Base-by-base conservation (phyloP, 2,329 filamentous ascomycete species). In the Colletotrichum spinosum region DNA sequence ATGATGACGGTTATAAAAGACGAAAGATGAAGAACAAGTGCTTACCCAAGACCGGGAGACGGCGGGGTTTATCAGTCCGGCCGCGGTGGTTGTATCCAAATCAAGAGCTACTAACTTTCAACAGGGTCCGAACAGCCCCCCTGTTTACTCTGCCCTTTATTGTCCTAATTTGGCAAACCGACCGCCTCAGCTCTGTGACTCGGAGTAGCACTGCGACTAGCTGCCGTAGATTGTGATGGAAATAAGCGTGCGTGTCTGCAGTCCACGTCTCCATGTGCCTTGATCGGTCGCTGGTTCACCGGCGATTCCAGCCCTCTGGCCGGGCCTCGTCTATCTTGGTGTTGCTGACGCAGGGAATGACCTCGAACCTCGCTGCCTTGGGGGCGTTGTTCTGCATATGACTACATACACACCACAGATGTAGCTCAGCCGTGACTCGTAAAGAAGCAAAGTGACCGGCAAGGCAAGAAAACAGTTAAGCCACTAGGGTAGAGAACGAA, bases 31-130 rank as follows among this genome's bases (percentile, higher is more conserved):
- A 55, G n/a, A 37, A 42, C 13, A 8, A 49, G 13, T 33, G 35
- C 25, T 46, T 13, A 10, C 41, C 8, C 25, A 25, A 25, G 8
- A 11, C 52, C 39, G 25, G 52, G 58, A 59, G 41, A 38, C 11
- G 45, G 33, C 58, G 52, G 58, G 52, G 45, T 53, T 62, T 65
- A 65, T 65, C 63, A 65, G 45, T 41, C 12, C 34, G n/a, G 25
- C 42, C 46, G 46, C 45, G 51, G 46, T 45, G 62, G 57, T 51
- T 44, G 17, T 37, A 42, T n/a, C 15, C 25, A 25, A 25, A 25
- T 25, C 25, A 25, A 25, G 25, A 25, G 25, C 51, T 13, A 56
- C 41, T 42, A 41, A 34, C 53, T 41, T 13, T 12, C 15, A 39
- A 45, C 46, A 50, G 57, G 42, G 37, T 38, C 10, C 11, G 35